Evolutionary conservation across 345 rosid genomes (phyloP).

Genomic region (Linum usitatissimum): DNA sequence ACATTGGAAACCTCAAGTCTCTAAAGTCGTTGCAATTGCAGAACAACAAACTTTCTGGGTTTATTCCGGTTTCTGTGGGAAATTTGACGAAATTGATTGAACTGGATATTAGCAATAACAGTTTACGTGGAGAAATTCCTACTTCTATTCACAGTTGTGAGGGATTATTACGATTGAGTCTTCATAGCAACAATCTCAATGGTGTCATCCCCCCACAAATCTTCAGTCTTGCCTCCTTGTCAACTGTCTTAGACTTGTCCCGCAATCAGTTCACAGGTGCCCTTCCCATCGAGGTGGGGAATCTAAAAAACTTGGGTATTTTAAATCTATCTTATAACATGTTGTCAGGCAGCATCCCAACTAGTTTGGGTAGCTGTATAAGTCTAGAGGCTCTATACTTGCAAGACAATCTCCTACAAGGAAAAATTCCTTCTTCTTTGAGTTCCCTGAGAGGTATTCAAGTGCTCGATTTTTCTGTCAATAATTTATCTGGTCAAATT

Average conservation of each 20-base stretch:
- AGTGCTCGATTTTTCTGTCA: constrained; percentile 1
- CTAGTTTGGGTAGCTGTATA: constrained; percentile 9
- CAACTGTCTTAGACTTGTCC: background rate
- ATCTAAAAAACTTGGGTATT: background rate
- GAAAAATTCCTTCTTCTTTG: constrained; percentile 12
- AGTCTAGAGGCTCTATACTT: constrained; percentile 8
- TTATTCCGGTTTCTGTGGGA: constrained; percentile 11
- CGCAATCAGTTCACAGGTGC: constrained; percentile 9
- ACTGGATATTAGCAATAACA: constrained; percentile 1
- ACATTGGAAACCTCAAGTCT: constrained; percentile 13
- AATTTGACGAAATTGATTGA: constrained; percentile 5
- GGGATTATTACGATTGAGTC: background rate
- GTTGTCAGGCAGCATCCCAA: constrained; percentile 15
- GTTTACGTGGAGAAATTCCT: constrained; percentile 19
- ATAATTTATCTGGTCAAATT: constrained; percentile 18
- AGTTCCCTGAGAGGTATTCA: constrained; percentile 3
- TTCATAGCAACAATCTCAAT: constrained; percentile 7
- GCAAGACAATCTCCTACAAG: constrained; percentile 8
- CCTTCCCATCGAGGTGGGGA: constrained; percentile 4
- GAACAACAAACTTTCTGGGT: constrained; percentile 4
- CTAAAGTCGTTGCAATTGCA: background rate
- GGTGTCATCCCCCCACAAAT: constrained; percentile 13
- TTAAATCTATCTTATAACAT: constrained; percentile 11
- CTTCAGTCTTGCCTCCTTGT: background rate
- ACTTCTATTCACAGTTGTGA: constrained; percentile 6